Conservation (phyloP, 768 basidiomycete species). For the Phlegmacium glaucopus region DNA sequence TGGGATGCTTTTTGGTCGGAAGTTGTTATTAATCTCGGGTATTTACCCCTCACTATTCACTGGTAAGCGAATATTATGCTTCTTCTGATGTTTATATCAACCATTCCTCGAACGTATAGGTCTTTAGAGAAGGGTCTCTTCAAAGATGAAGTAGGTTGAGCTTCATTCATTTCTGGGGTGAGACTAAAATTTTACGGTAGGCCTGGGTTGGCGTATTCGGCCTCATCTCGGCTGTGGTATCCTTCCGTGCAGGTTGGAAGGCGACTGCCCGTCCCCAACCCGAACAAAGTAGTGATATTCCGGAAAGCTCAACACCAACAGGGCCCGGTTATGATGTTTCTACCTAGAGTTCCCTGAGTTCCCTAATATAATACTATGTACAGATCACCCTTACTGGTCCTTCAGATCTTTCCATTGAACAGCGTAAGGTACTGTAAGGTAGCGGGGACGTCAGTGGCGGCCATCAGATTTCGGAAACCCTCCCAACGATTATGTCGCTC, state of each 20-base stretch:
- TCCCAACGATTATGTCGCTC: no score
- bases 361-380: no score
- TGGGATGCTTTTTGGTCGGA: constrained; percentile 74
- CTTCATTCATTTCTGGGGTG: not conserved
- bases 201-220: constrained; percentile 40
- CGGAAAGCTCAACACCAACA: constrained; percentile 8
- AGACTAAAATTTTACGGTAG: constrained; percentile 19
- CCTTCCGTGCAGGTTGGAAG: constrained; percentile 70
- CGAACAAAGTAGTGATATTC: constrained; percentile 18
- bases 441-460: no score
- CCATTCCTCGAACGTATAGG: constrained; percentile 38
- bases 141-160: constrained; percentile 52
- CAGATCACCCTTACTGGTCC: no score
- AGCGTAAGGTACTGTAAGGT: no score
- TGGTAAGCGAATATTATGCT: constrained; percentile 48
- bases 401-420: no score
- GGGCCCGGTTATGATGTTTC: constrained; percentile 25
- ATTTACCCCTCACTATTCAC: constrained; percentile 82
- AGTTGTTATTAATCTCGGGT: constrained; percentile 65
- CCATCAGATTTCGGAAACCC: no score
- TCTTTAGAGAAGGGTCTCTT: constrained; percentile 68
- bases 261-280: constrained; percentile 51
- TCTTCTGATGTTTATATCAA: not conserved
- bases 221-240: constrained; percentile 50
- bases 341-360: constrained; percentile 4